Conservation (phyloP, 2,329 filamentous ascomycete species). For the Fragosphaeria purpurea region DNA sequence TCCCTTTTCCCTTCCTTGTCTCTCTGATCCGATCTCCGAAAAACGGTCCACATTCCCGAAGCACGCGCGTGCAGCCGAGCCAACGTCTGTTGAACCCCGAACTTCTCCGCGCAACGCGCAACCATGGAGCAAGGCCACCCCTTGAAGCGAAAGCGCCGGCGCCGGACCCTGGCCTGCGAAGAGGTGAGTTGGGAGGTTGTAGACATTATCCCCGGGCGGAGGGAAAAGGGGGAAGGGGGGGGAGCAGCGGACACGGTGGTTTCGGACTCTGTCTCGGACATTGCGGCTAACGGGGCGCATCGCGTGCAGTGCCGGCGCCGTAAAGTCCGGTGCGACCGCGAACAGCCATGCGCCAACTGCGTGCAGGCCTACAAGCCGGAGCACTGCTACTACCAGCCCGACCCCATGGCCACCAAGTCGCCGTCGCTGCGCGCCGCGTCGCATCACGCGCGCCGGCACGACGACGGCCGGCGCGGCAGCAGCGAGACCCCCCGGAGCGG, state of each 20-base stretch:
- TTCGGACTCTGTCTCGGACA: not conserved
- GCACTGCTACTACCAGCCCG: constrained; percentile 14
- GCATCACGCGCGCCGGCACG: constrained; percentile 4
- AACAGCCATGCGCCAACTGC: constrained; percentile 32
- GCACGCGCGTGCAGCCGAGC: too few species aligned
- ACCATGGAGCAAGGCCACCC: constrained; percentile 6
- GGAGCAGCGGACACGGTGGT: not conserved
- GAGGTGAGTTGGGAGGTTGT: constrained; percentile 15
- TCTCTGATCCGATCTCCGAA: too few species aligned
- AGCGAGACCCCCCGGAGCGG: constrained; percentile 1
- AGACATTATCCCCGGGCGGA: too few species aligned
- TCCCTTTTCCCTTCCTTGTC: too few species aligned
- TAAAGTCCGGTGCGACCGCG: constrained; percentile 33
- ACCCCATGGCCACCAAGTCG: constrained; percentile 9
- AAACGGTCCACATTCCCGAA: too few species aligned
- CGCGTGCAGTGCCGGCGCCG: constrained; percentile 27
- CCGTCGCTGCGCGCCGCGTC: constrained; percentile 2
- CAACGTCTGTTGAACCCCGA: too few species aligned
- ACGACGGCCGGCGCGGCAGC: constrained; percentile 5
- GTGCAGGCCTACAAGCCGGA: constrained; percentile 20
- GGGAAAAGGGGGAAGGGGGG: not conserved
- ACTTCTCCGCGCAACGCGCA: too few species aligned
- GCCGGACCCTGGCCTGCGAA: constrained; percentile 26
- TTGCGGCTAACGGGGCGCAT: not conserved
- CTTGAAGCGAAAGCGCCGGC: constrained; percentile 13